Conservation (phyloP, 1,284 basidiomycete genomes). For the Sanghuangporus baumii region DNA sequence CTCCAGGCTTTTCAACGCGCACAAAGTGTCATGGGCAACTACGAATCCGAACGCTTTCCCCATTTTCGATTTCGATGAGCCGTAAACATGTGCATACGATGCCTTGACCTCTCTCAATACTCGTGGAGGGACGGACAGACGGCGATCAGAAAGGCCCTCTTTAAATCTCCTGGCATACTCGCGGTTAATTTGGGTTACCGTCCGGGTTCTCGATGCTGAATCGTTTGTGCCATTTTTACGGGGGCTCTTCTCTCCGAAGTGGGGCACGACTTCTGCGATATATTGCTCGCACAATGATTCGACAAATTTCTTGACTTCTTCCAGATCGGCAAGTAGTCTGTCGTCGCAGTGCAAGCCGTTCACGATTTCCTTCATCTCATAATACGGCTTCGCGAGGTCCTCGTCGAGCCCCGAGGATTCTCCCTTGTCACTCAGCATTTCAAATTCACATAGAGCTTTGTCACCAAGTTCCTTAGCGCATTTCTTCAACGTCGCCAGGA, state of each 20-base stretch:
- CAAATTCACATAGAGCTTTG: conserved; percentile 24
- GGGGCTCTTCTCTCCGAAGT: neutral
- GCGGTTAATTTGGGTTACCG: neutral
- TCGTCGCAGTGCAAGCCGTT: neutral
- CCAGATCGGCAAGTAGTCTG: neutral
- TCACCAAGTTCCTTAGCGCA: conserved; percentile 29
- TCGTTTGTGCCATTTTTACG: neutral
- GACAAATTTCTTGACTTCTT: conserved; percentile 4
- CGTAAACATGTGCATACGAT: conserved; percentile 37
- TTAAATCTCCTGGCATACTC: conserved; percentile 12
- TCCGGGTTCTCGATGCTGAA: neutral
- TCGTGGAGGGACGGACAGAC: neutral
- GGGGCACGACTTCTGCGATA: neutral
- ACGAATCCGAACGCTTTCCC: conserved; percentile 36
- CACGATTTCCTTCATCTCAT: conserved; percentile 1
- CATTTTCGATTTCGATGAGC: neutral
- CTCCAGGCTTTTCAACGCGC: conserved; percentile 41
- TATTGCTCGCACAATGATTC: neutral
- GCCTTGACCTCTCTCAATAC: conserved; percentile 37
- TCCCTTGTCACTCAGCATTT: conserved; percentile 9
- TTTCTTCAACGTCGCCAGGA: conserved; percentile 28
- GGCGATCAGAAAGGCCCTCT: conserved; percentile 1
- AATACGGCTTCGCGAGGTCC: conserved; percentile 5
- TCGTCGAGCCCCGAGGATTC: neutral
- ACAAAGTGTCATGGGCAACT: conserved; percentile 42